A percentile compares a stretch with the other conserved stretches of the same genome.
Conservation (phyloP, 2,329 filamentous ascomycete genomes). For the Didymella sp. region DNA sequence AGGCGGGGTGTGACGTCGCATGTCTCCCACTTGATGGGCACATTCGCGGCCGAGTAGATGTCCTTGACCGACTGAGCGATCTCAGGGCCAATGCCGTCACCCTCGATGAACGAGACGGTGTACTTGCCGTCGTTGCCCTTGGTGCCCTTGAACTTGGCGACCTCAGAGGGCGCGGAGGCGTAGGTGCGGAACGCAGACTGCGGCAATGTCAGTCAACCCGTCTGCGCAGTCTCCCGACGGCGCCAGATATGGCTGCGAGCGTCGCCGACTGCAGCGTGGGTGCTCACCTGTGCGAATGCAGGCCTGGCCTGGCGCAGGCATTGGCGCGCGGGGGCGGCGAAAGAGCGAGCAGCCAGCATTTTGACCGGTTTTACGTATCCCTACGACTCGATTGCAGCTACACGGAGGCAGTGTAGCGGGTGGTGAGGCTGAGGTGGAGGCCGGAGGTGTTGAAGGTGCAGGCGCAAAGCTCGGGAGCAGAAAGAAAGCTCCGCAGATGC, state of each 20-base stretch:
- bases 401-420: slow-evolving; percentile 40
- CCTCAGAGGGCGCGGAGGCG: slow-evolving; percentile 59
- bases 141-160: slow-evolving; percentile 91
- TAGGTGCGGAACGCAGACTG: slow-evolving; percentile 56
- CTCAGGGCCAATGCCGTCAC: slow-evolving; percentile 97
- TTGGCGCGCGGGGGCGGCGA: slow-evolving; percentile 79
- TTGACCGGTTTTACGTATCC: slow-evolving; percentile 52
- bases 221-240: slow-evolving; percentile 1
- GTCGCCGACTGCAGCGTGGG: slow-evolving; percentile 9
- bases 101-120: slow-evolving; percentile 96
- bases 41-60: slow-evolving; percentile 95
- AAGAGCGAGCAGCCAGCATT: slow-evolving; percentile 84
- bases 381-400: slow-evolving; percentile 45
- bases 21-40: slow-evolving; percentile 95
- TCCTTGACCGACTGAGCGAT: slow-evolving; percentile 98
- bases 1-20: slow-evolving; percentile 94
- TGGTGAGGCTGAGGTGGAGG: slow-evolving; percentile 28
- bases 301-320: slow-evolving; percentile 72
- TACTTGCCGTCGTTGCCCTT: slow-evolving; percentile 93
- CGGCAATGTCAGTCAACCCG: slow-evolving; percentile 16
- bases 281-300: slow-evolving; percentile 65
- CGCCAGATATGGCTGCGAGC: not conserved
- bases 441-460: slow-evolving; percentile 30
- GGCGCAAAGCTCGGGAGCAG: slow-evolving; percentile 36
- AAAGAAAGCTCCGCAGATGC: slow-evolving; percentile 38